Evolutionary conservation across 2,329 filamentous ascomycete genomes (phyloP).

Genomic region (Ascochyta viciae-villosae): DNA sequence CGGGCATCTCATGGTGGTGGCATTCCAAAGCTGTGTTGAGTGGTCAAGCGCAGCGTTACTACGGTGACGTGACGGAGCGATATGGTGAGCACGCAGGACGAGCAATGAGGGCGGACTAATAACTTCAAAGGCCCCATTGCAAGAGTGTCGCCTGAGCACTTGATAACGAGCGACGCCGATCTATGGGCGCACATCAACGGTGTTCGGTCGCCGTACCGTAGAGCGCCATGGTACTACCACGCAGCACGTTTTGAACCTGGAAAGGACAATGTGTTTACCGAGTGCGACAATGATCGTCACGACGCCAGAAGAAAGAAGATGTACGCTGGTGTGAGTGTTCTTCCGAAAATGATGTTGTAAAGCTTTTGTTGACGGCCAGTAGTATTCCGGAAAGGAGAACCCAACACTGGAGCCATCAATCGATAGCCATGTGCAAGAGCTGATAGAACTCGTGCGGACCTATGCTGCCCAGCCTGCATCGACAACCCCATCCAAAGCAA

Average conservation of each 20-base stretch:
- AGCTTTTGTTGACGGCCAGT: slow-evolving; percentile 10
- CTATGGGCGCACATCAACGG: slow-evolving; percentile 54
- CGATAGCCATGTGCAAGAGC: slow-evolving; percentile 55
- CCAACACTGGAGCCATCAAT: slow-evolving; percentile 58
- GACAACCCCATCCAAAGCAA: slow-evolving; percentile 38
- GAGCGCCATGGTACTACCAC: slow-evolving; percentile 47
- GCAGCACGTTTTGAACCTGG: slow-evolving; percentile 61
- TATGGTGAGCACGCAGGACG: slow-evolving; percentile 33
- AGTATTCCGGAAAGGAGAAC: slow-evolving; percentile 65
- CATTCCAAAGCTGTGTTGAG: slow-evolving; percentile 40
- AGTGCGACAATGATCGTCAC: slow-evolving; percentile 59
- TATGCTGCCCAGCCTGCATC: slow-evolving; percentile 45
- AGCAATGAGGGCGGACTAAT: neutral
- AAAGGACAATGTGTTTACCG: slow-evolving; percentile 62
- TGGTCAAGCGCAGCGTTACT: slow-evolving; percentile 32
- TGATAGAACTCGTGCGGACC: slow-evolving; percentile 59
- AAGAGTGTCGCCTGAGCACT: slow-evolving; percentile 57
- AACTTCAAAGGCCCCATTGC: slow-evolving; percentile 49
- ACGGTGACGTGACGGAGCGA: slow-evolving; percentile 40
- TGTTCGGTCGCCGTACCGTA: slow-evolving; percentile 52
- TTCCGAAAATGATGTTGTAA: neutral
- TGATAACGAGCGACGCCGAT: slow-evolving; percentile 59
- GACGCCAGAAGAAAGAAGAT: slow-evolving; percentile 55
- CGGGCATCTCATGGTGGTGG: slow-evolving; percentile 43
- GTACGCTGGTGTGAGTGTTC: slow-evolving; percentile 54